Evolutionary conservation across 23 red algal species (phyloP), one percentile per base, ranked within the genome.

Genomic region (Pyropia haitanensis): DNA sequence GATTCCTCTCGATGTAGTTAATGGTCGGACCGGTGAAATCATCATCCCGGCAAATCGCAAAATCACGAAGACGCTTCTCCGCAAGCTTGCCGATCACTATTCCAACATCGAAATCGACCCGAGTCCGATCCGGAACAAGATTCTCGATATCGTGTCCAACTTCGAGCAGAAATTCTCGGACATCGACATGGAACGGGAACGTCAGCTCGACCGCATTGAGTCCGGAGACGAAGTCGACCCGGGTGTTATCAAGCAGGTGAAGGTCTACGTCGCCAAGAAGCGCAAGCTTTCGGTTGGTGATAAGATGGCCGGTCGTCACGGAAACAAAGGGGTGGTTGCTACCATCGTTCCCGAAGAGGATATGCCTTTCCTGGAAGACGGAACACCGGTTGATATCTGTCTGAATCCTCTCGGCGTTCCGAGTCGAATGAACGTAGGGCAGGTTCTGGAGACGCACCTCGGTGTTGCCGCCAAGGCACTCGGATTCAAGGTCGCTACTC

Each of bases 391-490:
- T 30, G 71, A 75, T 60, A 58, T 75, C n/a, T 30, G 28, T 56
- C 34, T 75, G 49, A 75, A 75, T 75, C 71, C 71, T 3, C 71
- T 34, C 48, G 71, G 71, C 2, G 57, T 75, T 54, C 49, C 52
- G 29, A 27, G 27, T 17, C 50, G 71, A 54, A 58, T 75, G 52
- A 75, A 60, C 5, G 52, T 75, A 20, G 71, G 71, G 2, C 57
- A 75, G 61, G 24, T 75, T 2, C 32, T 59, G 27, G 71, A 75
- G 29, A 63, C 60, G 21, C 60, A 63, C 14, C 19, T 13, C 44
- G 57, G 53, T 16, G 28, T 10, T 20, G 52, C 14, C 21, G 60
- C 60, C n/a, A n/a, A n/a, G n/a, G n/a, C n/a, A n/a, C n/a, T n/a
- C n/a, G n/a, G n/a, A n/a, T n/a, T n/a, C n/a, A n/a, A n/a, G n/a